These are phyloP conservation scores for Petasospora rhodanensis DNA, from an alignment of 1,139 yeast genomes.

Conservation along the genomic window DNA sequence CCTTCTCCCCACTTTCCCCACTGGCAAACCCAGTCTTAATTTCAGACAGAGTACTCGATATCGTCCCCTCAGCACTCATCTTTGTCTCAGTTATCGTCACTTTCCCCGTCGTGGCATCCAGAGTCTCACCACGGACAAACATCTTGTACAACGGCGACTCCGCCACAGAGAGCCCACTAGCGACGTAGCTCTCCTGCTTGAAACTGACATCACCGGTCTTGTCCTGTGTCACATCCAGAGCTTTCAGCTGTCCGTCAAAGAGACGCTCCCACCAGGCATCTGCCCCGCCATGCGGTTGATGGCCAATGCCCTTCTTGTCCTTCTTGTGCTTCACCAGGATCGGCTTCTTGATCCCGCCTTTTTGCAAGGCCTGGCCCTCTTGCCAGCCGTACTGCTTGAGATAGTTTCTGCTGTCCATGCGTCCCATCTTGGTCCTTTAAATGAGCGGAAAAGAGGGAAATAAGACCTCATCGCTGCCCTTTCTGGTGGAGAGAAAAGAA, in stretches of 20 bases:
- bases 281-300: constrained; percentile 52
- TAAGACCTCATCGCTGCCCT: no score
- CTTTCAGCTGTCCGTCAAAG: constrained; percentile 88
- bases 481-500: no score
- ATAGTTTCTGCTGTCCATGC: constrained; percentile 74
- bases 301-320: constrained; percentile 87
- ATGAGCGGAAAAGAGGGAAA: no score
- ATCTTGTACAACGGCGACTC: constrained; percentile 61
- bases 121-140: constrained; percentile 84
- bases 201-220: constrained; percentile 32
- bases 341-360: constrained; percentile 82
- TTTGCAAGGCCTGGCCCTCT: constrained; percentile 78
- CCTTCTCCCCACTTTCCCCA: constrained; percentile 21
- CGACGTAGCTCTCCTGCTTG: constrained; percentile 40
- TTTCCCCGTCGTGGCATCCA: constrained; percentile 68
- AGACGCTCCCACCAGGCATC: constrained; percentile 97
- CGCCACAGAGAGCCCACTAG: constrained; percentile 45
- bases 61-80: constrained; percentile 7
- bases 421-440: no score
- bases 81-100: constrained; percentile 19
- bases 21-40: constrained; percentile 16
- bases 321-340: constrained; percentile 84
- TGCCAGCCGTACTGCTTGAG: constrained; percentile 83
- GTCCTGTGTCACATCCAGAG: constrained; percentile 54
- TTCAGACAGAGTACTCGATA: constrained; percentile 9